Evolutionary conservation across 768 basidiomycete genomes (phyloP).

Genomic region (Mycena kentingensis): DNA sequence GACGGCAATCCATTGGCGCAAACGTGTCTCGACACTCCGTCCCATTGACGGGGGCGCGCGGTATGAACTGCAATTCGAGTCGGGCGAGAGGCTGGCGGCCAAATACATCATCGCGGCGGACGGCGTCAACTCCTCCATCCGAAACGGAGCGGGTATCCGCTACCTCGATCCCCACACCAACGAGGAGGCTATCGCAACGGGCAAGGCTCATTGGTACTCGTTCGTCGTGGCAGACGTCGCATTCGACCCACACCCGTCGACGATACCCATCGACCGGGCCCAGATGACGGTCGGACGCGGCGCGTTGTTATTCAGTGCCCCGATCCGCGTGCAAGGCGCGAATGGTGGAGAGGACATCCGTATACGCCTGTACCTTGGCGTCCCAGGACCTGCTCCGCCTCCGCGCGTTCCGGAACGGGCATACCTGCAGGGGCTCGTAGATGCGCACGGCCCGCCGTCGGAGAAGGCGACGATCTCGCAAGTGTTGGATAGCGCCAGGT

Average conservation of each 20-base stretch:
- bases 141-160: conserved; percentile 10
- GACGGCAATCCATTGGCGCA: not conserved
- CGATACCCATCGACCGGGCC: not conserved
- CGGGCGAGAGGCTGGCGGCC: conserved; percentile 36
- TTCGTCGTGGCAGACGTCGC: conserved; percentile 1
- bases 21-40: conserved; percentile 6
- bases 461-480: conserved; percentile 6
- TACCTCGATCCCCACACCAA: conserved; percentile 4
- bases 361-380: conserved; percentile 15
- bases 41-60: conserved; percentile 23
- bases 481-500: not conserved
- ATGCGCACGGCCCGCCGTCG: conserved; percentile 11
- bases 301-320: conserved; percentile 10
- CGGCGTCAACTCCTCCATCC: conserved; percentile 39
- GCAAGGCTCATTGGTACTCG: not conserved
- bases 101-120: conserved; percentile 46
- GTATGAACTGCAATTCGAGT: conserved; percentile 30
- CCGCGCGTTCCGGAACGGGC: conserved; percentile 7
- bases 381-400: conserved; percentile 14
- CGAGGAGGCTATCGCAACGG: not conserved
- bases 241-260: not conserved
- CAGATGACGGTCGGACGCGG: conserved; percentile 13
- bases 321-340: not conserved
- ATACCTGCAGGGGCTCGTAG: conserved; percentile 11
- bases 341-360: not conserved